These are phyloP conservation scores for Meyerozyma sp. DNA, from an alignment of 1,139 yeast species.

Conservation along the genomic window DNA sequence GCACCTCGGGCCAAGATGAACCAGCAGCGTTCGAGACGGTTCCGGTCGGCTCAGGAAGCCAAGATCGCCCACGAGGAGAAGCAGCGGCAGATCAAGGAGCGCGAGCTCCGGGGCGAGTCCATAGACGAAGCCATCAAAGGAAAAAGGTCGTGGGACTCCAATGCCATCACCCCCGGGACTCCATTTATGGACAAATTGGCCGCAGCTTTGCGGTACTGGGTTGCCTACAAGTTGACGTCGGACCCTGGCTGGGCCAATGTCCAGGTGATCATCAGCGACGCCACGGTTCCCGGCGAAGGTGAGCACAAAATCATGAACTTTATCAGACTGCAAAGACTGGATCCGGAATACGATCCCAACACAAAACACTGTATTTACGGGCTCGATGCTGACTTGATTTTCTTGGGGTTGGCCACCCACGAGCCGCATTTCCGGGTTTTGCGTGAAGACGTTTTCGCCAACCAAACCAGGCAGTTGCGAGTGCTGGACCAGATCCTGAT, in stretches of 20 bases:
- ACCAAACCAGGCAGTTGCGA: constrained; percentile 43
- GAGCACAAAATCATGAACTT: constrained; percentile 97
- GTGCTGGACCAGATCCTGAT: constrained; percentile 49
- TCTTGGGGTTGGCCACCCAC: constrained; percentile 91
- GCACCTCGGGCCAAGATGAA: constrained; percentile 99
- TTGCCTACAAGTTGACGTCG: constrained; percentile 74
- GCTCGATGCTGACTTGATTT: constrained; percentile 94
- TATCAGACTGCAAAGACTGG: constrained; percentile 79
- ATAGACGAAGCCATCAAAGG: constrained; percentile 62
- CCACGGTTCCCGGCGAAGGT: constrained; percentile 99
- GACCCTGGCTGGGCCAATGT: constrained; percentile 91
- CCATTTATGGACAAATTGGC: constrained; percentile 94
- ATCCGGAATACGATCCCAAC: constrained; percentile 82
- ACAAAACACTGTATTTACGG: constrained; percentile 94
- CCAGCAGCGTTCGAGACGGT: constrained; percentile 94
- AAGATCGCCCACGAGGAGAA: constrained; percentile 61
- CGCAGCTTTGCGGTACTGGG: constrained; percentile 78
- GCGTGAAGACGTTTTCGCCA: constrained; percentile 94
- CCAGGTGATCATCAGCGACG: constrained; percentile 86
- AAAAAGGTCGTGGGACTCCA: constrained; percentile 74
- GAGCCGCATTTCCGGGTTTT: constrained; percentile 94
- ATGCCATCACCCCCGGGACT: constrained; percentile 98
- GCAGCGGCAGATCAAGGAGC: constrained; percentile 45
- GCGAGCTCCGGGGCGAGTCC: constrained; percentile 55
- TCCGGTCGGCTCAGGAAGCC: constrained; percentile 92